A percentile compares a stretch with the other conserved stretches of the same genome.
These are phyloP conservation scores for Pichia ethanolica DNA, from an alignment of 805 yeast species.

Conservation along the genomic window DNA sequence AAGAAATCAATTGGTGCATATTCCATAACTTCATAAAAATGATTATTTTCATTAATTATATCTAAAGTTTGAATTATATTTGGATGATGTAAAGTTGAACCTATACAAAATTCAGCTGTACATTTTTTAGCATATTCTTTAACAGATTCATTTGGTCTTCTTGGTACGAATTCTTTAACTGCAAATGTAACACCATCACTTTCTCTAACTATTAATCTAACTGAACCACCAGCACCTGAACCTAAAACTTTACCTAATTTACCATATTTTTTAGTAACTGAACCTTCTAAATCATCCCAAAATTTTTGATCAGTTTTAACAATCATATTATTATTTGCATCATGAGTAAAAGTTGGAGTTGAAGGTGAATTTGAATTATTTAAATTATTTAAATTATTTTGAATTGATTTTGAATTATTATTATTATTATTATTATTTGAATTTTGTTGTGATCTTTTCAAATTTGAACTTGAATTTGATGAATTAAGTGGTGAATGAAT, in stretches of 20 bases:
- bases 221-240: conserved; percentile 86
- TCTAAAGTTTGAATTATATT: conserved; percentile 74
- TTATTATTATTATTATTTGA: conserved; percentile 7
- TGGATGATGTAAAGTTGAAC: conserved; percentile 75
- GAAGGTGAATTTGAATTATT: conserved; percentile 15
- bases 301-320: conserved; percentile 30
- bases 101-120: conserved; percentile 84
- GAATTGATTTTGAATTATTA: neutral
- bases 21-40: conserved; percentile 79
- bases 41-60: conserved; percentile 58
- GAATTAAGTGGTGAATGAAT: conserved; percentile 1
- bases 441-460: neutral
- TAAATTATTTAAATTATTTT: too few relatives aligned
- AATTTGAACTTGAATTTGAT: conserved; percentile 4
- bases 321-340: conserved; percentile 33
- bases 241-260: conserved; percentile 69
- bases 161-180: conserved; percentile 72
- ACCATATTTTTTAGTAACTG: conserved; percentile 56
- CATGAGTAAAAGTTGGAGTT: conserved; percentile 33
- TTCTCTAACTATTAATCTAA: conserved; percentile 61
- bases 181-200: conserved; percentile 70
- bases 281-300: conserved; percentile 46
- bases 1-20: conserved; percentile 80
- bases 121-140: conserved; percentile 81
- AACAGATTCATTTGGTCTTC: conserved; percentile 59